Evolutionary conservation across 2,329 filamentous ascomycete species (phyloP).

Genomic region (Taxawa tesnikishii): DNA sequence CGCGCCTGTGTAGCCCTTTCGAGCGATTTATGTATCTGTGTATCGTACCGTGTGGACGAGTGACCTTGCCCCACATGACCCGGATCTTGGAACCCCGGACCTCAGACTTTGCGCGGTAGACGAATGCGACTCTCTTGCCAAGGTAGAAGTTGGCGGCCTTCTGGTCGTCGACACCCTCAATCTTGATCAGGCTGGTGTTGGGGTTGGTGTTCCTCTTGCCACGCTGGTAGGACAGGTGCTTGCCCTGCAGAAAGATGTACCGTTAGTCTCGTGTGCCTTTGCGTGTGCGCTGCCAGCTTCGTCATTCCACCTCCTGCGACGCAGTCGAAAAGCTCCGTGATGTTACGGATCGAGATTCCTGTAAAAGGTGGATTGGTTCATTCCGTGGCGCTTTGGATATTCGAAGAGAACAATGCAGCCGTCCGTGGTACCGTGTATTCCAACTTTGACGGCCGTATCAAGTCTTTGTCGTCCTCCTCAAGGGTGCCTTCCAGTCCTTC

Average conservation of each 20-base stretch:
- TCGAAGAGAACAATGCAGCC: no score
- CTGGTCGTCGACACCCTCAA: conserved; percentile 91
- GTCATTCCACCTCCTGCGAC: no score
- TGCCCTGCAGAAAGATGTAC: conserved; percentile 56
- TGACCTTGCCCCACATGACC: conserved; percentile 98
- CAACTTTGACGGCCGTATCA: no score
- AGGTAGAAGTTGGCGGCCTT: conserved; percentile 93
- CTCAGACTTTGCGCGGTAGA: conserved; percentile 93
- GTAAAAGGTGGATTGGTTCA: no score
- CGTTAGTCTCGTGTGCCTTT: conserved; percentile 7
- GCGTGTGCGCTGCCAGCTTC: no score
- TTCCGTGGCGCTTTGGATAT: no score
- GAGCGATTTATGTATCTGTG: conserved; percentile 6
- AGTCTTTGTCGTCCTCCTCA: no score
- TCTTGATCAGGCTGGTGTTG: conserved; percentile 78
- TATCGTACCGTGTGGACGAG: conserved; percentile 73
- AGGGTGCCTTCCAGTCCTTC: not conserved
- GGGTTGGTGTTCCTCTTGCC: conserved; percentile 85
- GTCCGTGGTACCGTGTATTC: no score
- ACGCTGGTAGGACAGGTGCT: conserved; percentile 96
- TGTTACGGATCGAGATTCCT: no score
- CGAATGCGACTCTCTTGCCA: conserved; percentile 97
- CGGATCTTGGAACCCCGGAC: conserved; percentile 96
- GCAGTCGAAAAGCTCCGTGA: no score
- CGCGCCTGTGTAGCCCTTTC: conserved; percentile 1